Base-by-base conservation (phyloP, 1,284 basidiomycete genomes). In the Boletus smithii region DNA sequence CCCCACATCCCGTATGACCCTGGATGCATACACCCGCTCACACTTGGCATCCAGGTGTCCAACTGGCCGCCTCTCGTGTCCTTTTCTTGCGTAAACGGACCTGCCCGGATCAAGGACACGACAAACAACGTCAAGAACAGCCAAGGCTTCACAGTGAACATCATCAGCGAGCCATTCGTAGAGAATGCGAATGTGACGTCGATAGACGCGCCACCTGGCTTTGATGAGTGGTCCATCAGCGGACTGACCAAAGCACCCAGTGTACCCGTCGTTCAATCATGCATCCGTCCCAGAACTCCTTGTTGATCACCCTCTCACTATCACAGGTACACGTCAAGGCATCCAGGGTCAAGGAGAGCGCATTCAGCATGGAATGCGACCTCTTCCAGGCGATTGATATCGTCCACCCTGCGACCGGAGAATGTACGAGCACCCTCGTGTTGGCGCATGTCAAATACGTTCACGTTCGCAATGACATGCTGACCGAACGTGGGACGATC, bases 291-390 rank as follows among this genome's bases (percentile, higher is more conserved):
- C 24, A n/a, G 4, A 11, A 11, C 3, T 6, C 24, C 6, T 18
- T 24, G 11, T 20, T 48, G 23, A 56, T 23, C 20, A 2, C 4
- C 14, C 10, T n/a, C n/a, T n/a, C n/a, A 26, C 10, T 14, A 5
- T 48, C 13, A 11, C 35, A 79, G 76, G 65, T 71, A 20, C 68
- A 73, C 34, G 76, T 86, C 42, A 78, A 79, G 58, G 73, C 83
- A 7, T 73, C 85, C 9, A 70, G 85, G 24, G 83, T 88, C 17
- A 82, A 75, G 51, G 87, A 89, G 63, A 79, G 82, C 42, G 82
- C 80, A 0, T 84, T 87, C 61, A 75, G 76, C 38, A 80, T 88
- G 79, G 85, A 88, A 66, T 87, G 82, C 63, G 76, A 77, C 68
- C 64, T 79, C n/a, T 66, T 68, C 26, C 71, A 78, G 58, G 59